Base-by-base conservation (phyloP, 768 basidiomycete genomes). In the Xerocomus spinulosus region DNA sequence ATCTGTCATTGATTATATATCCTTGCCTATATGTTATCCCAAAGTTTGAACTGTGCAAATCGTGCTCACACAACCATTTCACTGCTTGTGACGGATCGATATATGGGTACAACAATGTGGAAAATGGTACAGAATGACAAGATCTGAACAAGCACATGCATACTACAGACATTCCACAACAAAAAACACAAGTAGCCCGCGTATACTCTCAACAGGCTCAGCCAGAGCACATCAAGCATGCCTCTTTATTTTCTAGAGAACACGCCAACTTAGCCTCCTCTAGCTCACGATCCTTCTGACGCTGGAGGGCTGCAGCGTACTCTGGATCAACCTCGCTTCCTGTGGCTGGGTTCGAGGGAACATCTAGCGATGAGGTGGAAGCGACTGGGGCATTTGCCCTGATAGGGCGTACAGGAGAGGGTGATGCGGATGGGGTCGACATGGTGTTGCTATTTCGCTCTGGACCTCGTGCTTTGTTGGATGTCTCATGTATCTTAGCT, bases 171-270 rank as follows among this genome's bases (percentile, higher is more conserved):
- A 20, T 55, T 49, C 35, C 38, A 44, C 43, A 29, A 36, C 30
- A 42, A 15, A 37, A 38, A 38, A 36, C 28, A 44, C 13, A 2
- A 26, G 15, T n/a, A 50, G 35, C 36, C 9, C 34, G 25, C 15
- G 35, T 21, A 25, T 20, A 30, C 10, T 33, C 23, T 39, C 35
- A 7, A 20, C 35, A 33, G 28, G 18, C 24, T 79, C 66, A 90
- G 46, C 84, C 87, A 51, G 88, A 91, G 71, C 90, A 92, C 90
- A 93, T 93, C 64, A 92, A 58, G 62, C 92, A 95, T 1, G 87
- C 90, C 46, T 95, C 92, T 75, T 93, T 93, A 70, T 95, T 95
- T 67, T 94, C 92, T 41, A 95, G 57, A 53, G 88, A 90, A 62
- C 93, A 95, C 63, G 78, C 68, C 48, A 93, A 66, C 70, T 85